Conservation (phyloP, 768 basidiomycete genomes). For the Collybiopsis luxurians region DNA sequence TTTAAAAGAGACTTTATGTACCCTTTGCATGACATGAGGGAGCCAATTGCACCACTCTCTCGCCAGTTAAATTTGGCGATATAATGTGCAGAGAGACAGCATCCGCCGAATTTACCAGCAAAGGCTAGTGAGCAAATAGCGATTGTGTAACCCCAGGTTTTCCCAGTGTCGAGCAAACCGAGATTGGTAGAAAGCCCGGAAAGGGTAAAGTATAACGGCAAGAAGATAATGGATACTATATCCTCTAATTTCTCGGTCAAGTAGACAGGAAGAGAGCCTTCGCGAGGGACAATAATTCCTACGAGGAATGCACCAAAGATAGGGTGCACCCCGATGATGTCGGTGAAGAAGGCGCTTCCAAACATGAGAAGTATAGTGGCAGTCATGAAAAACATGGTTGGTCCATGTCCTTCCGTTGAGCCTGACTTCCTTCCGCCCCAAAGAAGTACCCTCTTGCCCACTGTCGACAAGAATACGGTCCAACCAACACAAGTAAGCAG, state of each 20-base stretch:
- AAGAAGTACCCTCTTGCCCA: conserved; percentile 55
- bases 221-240: conserved; percentile 85
- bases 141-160: conserved; percentile 87
- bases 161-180: conserved; percentile 71
- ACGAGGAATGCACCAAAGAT: conserved; percentile 91
- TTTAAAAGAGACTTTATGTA: conserved; percentile 26
- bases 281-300: conserved; percentile 80
- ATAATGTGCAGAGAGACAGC: conserved; percentile 63
- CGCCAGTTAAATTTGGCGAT: conserved; percentile 75
- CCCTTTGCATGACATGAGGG: conserved; percentile 97
- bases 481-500: conserved; percentile 79
- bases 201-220: conserved; percentile 93
- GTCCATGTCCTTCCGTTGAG: conserved; percentile 69
- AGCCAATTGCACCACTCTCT: conserved; percentile 82
- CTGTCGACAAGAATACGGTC: conserved; percentile 71
- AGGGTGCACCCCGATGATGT: conserved; percentile 87
- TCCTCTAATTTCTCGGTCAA: conserved; percentile 96
- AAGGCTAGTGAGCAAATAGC: conserved; percentile 83
- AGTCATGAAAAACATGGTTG: conserved; percentile 89
- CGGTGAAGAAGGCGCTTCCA: conserved; percentile 89
- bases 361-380: conserved; percentile 77
- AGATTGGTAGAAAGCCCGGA: conserved; percentile 91
- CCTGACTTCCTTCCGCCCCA: conserved; percentile 81
- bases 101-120: conserved; percentile 86
- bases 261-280: conserved; percentile 81